These are phyloP conservation scores for Rubia yunnanensis DNA, from an alignment of 257 asterid species.

Conservation along the genomic window DNA sequence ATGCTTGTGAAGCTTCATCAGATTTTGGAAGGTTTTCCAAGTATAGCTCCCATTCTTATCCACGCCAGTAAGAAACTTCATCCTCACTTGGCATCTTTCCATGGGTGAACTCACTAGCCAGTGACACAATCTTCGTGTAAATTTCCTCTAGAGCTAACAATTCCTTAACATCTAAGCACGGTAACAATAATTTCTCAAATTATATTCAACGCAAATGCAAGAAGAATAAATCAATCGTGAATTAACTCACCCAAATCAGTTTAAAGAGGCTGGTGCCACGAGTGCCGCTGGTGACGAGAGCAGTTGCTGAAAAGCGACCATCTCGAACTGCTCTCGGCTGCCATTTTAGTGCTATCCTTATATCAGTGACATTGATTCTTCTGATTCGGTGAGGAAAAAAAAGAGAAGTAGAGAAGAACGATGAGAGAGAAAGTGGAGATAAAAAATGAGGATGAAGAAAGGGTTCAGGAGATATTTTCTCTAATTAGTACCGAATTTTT, in stretches of 20 bases:
- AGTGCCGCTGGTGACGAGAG: too few relatives aligned
- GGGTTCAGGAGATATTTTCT: too few relatives aligned
- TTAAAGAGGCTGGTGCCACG: conserved; percentile 31
- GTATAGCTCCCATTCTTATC: conserved; percentile 95
- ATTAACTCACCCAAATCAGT: conserved; percentile 45
- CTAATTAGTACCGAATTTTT: too few relatives aligned
- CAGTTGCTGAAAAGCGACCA: too few relatives aligned
- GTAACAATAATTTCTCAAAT: conserved; percentile 11
- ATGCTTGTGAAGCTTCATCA: conserved; percentile 83
- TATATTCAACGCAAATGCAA: neutral
- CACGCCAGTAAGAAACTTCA: conserved; percentile 90
- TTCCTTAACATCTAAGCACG: conserved; percentile 48
- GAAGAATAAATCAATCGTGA: neutral
- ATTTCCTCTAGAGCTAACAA: conserved; percentile 57
- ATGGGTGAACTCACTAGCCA: conserved; percentile 67
- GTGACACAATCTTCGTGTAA: conserved; percentile 61
- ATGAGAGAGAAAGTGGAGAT: too few relatives aligned
- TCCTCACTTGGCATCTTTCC: conserved; percentile 93
- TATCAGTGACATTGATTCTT: too few relatives aligned
- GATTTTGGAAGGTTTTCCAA: conserved; percentile 71
- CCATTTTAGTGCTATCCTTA: too few relatives aligned
- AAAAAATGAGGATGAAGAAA: too few relatives aligned
- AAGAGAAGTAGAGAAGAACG: too few relatives aligned
- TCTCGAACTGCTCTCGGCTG: too few relatives aligned
- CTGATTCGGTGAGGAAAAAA: too few relatives aligned